Evolutionary conservation across 305 asterid genomes (phyloP), one percentile per base, ranked within the genome.

Genomic region (Rubia peregrina): DNA sequence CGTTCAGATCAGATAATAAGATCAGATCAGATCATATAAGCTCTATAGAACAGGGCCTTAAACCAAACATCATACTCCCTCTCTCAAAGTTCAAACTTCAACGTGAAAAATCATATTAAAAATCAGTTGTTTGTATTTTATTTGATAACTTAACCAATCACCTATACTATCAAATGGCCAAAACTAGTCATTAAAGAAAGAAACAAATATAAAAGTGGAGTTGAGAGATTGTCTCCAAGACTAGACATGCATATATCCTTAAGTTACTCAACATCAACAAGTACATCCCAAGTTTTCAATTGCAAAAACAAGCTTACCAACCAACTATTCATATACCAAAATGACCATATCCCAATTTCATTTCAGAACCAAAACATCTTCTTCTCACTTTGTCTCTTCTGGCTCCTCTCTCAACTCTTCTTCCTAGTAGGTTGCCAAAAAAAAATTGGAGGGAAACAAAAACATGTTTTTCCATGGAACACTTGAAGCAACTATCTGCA

Each of bases 401-500:
- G 24, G n/a, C 59, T 53, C 59, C 59, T 51, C 21, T n/a, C 59
- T 53, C 10, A 53, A 53, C 59, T 53, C 24, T 7, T 22, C 64
- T 38, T 12, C 67, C 69, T 70, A 30, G 66, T 55, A 30, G 43
- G 1, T 22, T 6, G 63, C 60, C 56, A 53, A 65, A n/a, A 71
- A 62, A 70, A 90, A n/a, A n/a, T n/a, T 88, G 91, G 95, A 79
- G 75, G 84, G 76, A 1, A 82, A n/a, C 59, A n/a, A 82, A 75
- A 70, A 78, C 46, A 81, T 76, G 85, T 84, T 85, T 71, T 79
- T 92, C 61, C 98, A 92, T 80, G 98, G 98, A 66, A 92, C 97
- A 44, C 96, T 92, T 61, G 98, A 90, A 79, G 93, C 86, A 5
- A 87, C 98, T 7, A 86, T 92, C 60, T 90, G 90, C 73, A 91